These are phyloP conservation scores for Dendrobium catenatum DNA, from an alignment of 106 monocot species.

Conservation along the genomic window DNA sequence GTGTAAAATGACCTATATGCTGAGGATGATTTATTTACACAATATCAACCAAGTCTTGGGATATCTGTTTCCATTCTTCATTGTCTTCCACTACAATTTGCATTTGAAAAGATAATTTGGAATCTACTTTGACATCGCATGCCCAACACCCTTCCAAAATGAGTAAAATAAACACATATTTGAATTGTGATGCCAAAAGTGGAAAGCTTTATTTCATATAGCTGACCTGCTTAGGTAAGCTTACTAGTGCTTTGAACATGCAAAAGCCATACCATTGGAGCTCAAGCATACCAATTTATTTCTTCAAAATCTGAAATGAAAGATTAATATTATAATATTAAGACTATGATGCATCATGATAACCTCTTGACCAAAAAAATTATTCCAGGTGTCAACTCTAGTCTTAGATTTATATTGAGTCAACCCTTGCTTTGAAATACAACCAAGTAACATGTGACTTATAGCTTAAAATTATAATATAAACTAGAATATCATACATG, in stretches of 20 bases:
- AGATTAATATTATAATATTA: neutral
- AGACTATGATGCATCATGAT: neutral
- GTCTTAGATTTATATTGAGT: too few species aligned
- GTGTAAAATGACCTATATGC: too few species aligned
- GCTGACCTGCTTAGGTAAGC: conserved; percentile 86
- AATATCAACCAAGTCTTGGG: too few species aligned
- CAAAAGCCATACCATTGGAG: conserved; percentile 88
- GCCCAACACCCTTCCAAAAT: conserved; percentile 36
- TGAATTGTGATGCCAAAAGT: neutral
- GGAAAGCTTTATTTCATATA: neutral
- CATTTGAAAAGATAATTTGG: too few species aligned
- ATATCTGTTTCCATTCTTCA: too few species aligned
- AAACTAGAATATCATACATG: conserved; percentile 36
- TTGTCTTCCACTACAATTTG: too few species aligned
- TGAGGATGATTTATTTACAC: too few species aligned
- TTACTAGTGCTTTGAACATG: conserved; percentile 79
- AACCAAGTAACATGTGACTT: too few species aligned
- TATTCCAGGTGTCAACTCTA: neutral
- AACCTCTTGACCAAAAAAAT: neutral
- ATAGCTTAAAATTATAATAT: neutral
- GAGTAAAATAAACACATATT: neutral
- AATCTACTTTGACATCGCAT: conserved; percentile 21
- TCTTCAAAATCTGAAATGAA: conserved; percentile 52
- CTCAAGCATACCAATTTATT: conserved; percentile 62
- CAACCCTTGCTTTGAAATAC: too few species aligned